These are phyloP conservation scores for Chaetomiaceae sp. DNA, from an alignment of 2,329 filamentous ascomycete species.

Conservation along the genomic window DNA sequence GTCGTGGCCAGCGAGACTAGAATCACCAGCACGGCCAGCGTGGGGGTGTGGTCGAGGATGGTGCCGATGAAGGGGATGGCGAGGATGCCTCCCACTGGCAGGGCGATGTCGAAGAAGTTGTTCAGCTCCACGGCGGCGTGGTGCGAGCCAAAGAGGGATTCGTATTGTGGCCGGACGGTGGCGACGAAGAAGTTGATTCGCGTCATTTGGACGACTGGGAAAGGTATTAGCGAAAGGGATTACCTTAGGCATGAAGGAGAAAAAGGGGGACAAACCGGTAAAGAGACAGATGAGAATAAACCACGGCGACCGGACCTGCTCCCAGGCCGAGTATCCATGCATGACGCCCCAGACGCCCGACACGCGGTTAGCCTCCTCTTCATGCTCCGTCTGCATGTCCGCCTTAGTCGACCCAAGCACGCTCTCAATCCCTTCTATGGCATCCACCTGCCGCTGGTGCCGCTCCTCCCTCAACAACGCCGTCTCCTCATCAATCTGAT, in stretches of 20 bases:
- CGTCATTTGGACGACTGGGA: conserved; percentile 61
- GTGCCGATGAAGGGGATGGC: conserved; percentile 81
- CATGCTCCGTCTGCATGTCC: conserved; percentile 58
- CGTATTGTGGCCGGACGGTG: conserved; percentile 78
- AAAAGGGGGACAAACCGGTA: conserved; percentile 46
- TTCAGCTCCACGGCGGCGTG: conserved; percentile 66
- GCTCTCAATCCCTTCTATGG: conserved; percentile 67
- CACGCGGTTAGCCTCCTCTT: conserved; percentile 64
- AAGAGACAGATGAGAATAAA: conserved; percentile 80
- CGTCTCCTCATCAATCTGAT: conserved; percentile 56
- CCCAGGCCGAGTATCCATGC: conserved; percentile 63
- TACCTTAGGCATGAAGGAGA: no score
- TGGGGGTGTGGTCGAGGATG: conserved; percentile 72
- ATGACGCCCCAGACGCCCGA: conserved; percentile 85
- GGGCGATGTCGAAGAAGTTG: conserved; percentile 72
- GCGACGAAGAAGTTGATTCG: conserved; percentile 92
- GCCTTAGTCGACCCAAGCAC: conserved; percentile 63
- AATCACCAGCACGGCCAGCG: conserved; percentile 62
- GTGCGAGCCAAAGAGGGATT: conserved; percentile 63
- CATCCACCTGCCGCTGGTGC: conserved; percentile 55
- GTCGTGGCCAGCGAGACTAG: conserved; percentile 68
- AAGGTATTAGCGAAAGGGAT: not conserved
- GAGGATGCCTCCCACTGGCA: conserved; percentile 78
- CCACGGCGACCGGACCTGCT: conserved; percentile 78
- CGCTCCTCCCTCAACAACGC: conserved; percentile 53